Evolutionary conservation across 2,329 filamentous ascomycete species (phyloP).

Genomic region (Zymoseptoria tritici): DNA sequence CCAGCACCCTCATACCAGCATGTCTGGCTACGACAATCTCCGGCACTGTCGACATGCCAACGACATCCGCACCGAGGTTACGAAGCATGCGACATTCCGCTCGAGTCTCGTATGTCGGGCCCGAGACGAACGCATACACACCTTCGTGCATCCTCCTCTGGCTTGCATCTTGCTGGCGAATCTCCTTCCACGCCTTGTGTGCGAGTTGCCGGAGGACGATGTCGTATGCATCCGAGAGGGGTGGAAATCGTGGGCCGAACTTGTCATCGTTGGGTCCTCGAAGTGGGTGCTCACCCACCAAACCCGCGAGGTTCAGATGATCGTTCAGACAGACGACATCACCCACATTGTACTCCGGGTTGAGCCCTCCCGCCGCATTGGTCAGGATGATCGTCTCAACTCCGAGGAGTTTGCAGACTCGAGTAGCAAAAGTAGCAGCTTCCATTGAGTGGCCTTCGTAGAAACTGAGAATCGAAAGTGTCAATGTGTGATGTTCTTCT

Average conservation of each 20-base stretch:
- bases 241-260: conserved; percentile 56
- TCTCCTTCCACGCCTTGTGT: conserved; percentile 50
- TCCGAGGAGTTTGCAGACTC: conserved; percentile 56
- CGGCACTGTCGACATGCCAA: conserved; percentile 63
- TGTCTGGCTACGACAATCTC: conserved; percentile 61
- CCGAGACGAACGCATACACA: conserved; percentile 58
- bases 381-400: conserved; percentile 57
- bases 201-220: conserved; percentile 51
- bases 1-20: conserved; percentile 54
- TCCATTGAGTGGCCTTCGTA: conserved; percentile 62
- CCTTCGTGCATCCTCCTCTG: conserved; percentile 54
- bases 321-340: conserved; percentile 61
- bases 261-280: conserved; percentile 56
- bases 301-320: conserved; percentile 57
- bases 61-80: conserved; percentile 57
- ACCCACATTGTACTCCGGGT: conserved; percentile 56
- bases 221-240: conserved; percentile 60
- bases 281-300: conserved; percentile 55
- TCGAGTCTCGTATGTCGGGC: conserved; percentile 59
- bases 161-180: conserved; percentile 36
- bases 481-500: conserved; percentile 3
- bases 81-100: conserved; percentile 58
- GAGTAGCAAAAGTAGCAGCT: conserved; percentile 55
- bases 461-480: conserved; percentile 41
- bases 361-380: conserved; percentile 59